Base-by-base conservation (phyloP, 257 asterid species). In the Marsdenia floribunda region DNA sequence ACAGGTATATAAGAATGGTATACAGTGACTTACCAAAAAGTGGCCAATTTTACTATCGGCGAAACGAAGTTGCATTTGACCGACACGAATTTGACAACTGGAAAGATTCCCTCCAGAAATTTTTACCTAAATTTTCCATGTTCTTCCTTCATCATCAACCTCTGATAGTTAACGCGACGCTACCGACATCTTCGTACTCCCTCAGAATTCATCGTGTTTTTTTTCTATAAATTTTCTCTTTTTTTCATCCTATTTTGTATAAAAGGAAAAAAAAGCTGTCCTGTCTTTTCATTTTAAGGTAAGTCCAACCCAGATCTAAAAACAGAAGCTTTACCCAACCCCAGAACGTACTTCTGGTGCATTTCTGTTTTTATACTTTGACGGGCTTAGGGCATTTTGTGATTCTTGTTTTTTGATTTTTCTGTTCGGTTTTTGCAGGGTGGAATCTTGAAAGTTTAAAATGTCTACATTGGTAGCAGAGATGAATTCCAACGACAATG, bases 381-480 rank as follows among this genome's bases (percentile, higher is more conserved):
- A 3, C 2, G 76, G 42, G 16, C 49, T 10, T 19, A 4, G 67
- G 15, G 58, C 4, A 22, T 35, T 49, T 61, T 44, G 0, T 63
- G 33, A 26, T 1, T 40, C 18, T 47, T 71, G 53, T 18, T 59
- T 53, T 58, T 82, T 59, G 12, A 19, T 40, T 50, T 64, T 40
- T 50, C 54, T 63, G 42, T 6, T 33, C 6, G 50, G 71, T 0
- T 50, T 52, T 18, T 40, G 75, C 85, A 81, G 82, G 71, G 57
- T 58, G 57, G 66, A 71, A 55, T 71, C 64, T 67, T 50, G 75
- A 54, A 58, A 21, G 46, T 40, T 42, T 6, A 24, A 55, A 73
- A 76, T 81, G 82, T 70, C 78, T 8, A 66, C 85, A 52, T 58
- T 68, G 70, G 78, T 73, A 49, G 77, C 75, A 37, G 78, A 73